Evolutionary conservation across 441 rosid species (phyloP).

Genomic region (Omphalea diandra): DNA sequence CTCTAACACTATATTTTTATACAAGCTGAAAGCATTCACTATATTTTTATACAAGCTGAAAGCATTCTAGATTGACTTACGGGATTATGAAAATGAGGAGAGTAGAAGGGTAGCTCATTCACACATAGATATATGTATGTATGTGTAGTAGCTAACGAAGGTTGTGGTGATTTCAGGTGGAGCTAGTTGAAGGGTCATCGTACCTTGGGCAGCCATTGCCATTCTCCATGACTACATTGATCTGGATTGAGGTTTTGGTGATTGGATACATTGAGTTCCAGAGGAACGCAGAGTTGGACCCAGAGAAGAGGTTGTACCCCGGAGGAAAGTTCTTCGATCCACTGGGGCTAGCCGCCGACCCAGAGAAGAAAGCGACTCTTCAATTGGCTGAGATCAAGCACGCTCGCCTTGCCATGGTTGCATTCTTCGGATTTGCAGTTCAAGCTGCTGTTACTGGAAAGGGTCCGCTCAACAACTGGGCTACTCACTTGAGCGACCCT

Average conservation of each 20-base stretch:
- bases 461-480: constrained; percentile 97
- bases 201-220: constrained; percentile 92
- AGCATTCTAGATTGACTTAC: no score
- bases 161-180: constrained; percentile 48
- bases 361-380: constrained; percentile 78
- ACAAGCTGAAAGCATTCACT: no score
- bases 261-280: constrained; percentile 96
- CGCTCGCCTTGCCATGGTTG: constrained; percentile 97
- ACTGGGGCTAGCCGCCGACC: constrained; percentile 74
- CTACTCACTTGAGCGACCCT: constrained; percentile 89
- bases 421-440: constrained; percentile 78
- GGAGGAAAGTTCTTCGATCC: constrained; percentile 89
- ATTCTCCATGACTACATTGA: constrained; percentile 75
- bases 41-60: no score
- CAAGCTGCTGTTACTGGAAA: constrained; percentile 85
- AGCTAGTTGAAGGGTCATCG: constrained; percentile 81
- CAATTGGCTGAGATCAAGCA: constrained; percentile 97
- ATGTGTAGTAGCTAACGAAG: no score
- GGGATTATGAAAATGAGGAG: no score
- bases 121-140: no score
- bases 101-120: no score
- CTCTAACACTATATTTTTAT: no score
- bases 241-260: constrained; percentile 82
- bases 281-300: constrained; percentile 87
- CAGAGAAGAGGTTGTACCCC: constrained; percentile 84